These are phyloP conservation scores for Cyclotella choctawhatcheeana DNA, from an alignment of 108 stramenopile genomes.

Conservation along the genomic window DNA sequence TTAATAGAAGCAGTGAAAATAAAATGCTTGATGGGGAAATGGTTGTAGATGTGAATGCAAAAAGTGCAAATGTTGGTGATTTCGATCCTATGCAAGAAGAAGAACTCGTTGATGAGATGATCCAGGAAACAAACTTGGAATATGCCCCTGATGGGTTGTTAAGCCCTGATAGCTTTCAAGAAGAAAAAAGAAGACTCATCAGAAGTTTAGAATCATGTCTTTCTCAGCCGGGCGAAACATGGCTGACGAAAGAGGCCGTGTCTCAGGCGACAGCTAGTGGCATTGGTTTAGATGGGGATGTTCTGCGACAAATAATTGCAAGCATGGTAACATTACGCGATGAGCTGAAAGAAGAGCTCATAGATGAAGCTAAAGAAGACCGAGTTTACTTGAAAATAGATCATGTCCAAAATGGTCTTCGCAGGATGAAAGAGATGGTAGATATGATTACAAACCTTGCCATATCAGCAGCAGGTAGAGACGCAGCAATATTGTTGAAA, in stretches of 20 bases:
- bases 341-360: constrained; percentile 52
- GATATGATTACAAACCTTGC: constrained; percentile 37
- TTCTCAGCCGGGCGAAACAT: constrained; percentile 60
- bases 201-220: constrained; percentile 55
- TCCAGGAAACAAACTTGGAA: constrained; percentile 53
- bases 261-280: constrained; percentile 34
- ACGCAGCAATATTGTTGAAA: constrained; percentile 36
- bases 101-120: constrained; percentile 44
- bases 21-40: constrained; percentile 25
- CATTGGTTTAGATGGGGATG: constrained; percentile 40
- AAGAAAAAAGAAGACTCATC: constrained; percentile 52
- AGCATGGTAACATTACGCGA: constrained; percentile 60
- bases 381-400: constrained; percentile 42
- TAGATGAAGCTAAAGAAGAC: constrained; percentile 28
- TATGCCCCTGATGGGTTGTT: constrained; percentile 50
- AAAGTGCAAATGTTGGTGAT: constrained; percentile 15
- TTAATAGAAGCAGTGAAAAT: constrained; percentile 29
- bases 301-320: constrained; percentile 55
- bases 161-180: constrained; percentile 40
- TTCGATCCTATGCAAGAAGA: constrained; percentile 33
- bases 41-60: constrained; percentile 11
- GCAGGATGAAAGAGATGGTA: constrained; percentile 45
- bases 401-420: constrained; percentile 34
- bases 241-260: constrained; percentile 57
- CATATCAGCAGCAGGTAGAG: constrained; percentile 34